Conservation (phyloP, 2,329 filamentous ascomycete genomes). For the Dendrostoma leiphaemia region DNA sequence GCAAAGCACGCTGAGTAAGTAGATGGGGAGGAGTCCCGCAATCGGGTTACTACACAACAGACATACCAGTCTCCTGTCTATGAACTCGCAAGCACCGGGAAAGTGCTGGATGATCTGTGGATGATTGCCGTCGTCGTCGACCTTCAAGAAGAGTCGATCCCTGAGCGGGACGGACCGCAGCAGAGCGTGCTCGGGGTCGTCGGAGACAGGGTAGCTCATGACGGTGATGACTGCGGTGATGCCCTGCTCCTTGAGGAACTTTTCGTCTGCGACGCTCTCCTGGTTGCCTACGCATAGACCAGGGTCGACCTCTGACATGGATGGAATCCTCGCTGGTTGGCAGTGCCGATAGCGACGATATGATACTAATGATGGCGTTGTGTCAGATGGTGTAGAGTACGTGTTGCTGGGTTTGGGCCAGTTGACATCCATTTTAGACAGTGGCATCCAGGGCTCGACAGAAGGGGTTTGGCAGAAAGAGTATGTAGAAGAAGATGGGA, state of each 20-base stretch:
- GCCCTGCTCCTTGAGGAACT: slow-evolving; percentile 8
- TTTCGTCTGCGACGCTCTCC: slow-evolving; percentile 1
- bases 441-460: too few relatives aligned
- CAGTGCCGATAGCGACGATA: too few relatives aligned
- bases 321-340: background rate
- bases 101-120: slow-evolving; percentile 13
- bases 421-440: too few relatives aligned
- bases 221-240: slow-evolving; percentile 24
- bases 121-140: slow-evolving; percentile 6
- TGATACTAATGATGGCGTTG: too few relatives aligned
- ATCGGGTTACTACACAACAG: background rate
- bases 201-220: background rate
- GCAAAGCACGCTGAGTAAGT: too few relatives aligned
- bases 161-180: slow-evolving; percentile 9
- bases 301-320: slow-evolving; percentile 19
- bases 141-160: slow-evolving; percentile 17
- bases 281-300: slow-evolving; percentile 22
- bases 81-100: slow-evolving; percentile 21
- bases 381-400: background rate
- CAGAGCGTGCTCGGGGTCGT: slow-evolving; percentile 1
- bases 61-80: slow-evolving; percentile 14
- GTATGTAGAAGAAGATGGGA: too few relatives aligned
- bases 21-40: too few relatives aligned
- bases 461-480: too few relatives aligned
- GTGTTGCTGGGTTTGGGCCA: background rate